phyloP scores from a whole-genome alignment of 129 eudicot species.

The Flaveria trinervia region DNA sequence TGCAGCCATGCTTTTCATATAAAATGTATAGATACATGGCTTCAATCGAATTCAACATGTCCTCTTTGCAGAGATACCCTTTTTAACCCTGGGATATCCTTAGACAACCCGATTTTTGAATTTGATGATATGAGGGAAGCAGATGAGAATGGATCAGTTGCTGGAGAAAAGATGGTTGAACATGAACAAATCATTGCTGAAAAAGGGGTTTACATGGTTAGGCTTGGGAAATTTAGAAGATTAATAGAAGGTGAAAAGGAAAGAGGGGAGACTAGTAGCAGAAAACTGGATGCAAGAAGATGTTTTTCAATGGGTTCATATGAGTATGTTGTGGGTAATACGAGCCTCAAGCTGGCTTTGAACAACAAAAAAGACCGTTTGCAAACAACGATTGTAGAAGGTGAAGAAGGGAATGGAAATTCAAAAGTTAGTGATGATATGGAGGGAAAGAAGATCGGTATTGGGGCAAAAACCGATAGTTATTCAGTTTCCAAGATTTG shows the following conservation, averaged over 20 bases:
- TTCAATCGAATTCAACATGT: conserved; percentile 58
- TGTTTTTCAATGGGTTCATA: conserved; percentile 93
- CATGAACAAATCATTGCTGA: conserved; percentile 33
- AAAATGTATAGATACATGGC: conserved; percentile 68
- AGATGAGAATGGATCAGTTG: conserved; percentile 23
- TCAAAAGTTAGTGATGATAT: conserved; percentile 25
- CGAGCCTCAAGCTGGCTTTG: conserved; percentile 62
- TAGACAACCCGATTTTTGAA: conserved; percentile 47
- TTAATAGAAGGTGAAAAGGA: conserved; percentile 29
- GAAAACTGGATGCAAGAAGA: conserved; percentile 84
- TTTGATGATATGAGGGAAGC: conserved; percentile 35
- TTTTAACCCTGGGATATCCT: conserved; percentile 30
- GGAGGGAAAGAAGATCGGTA: conserved; percentile 52
- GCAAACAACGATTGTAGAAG: conserved; percentile 32
- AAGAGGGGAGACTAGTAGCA: conserved; percentile 59
- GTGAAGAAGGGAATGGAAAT: conserved; percentile 29
- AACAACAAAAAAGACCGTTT: conserved; percentile 27
- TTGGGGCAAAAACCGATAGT: conserved; percentile 48
- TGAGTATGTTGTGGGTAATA: conserved; percentile 74
- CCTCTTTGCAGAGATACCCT: conserved; percentile 55
- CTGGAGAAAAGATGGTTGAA: conserved; percentile 22
- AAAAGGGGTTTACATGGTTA: conserved; percentile 43
- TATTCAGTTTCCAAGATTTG: conserved; percentile 68
- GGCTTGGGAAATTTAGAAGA: conserved; percentile 59
- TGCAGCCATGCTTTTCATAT: conserved; percentile 69